A percentile compares a stretch with the other conserved stretches of the same genome.
Conservation (phyloP, 345 rosid genomes). For the Salix udensis region DNA sequence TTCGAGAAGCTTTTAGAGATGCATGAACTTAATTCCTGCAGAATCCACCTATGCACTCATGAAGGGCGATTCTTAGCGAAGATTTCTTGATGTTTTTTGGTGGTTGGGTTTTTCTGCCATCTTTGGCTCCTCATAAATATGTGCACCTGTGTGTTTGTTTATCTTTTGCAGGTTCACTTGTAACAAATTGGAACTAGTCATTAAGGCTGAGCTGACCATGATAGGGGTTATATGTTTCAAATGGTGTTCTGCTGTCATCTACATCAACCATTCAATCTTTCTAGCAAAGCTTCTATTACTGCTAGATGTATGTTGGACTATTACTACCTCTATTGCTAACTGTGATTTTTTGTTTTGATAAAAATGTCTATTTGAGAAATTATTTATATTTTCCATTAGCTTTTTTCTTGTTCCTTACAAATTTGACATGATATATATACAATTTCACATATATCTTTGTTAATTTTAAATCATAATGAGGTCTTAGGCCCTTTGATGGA, state of each 20-base stretch:
- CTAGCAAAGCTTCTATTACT: slow-evolving; percentile 52
- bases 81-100: slow-evolving; percentile 39
- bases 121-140: slow-evolving; percentile 41
- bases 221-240: slow-evolving; percentile 42
- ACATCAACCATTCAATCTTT: slow-evolving; percentile 46
- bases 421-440: background rate
- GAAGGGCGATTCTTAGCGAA: slow-evolving; percentile 33
- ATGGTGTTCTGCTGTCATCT: slow-evolving; percentile 48
- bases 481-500: slow-evolving; percentile 3
- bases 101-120: slow-evolving; percentile 34
- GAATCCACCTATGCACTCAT: slow-evolving; percentile 10
- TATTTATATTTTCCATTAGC: slow-evolving; percentile 6
- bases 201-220: slow-evolving; percentile 37
- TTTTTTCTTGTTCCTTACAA: background rate
- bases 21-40: slow-evolving; percentile 8
- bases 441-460: background rate
- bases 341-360: slow-evolving; percentile 10
- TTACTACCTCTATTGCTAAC: slow-evolving; percentile 30
- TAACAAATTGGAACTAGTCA: slow-evolving; percentile 38
- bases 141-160: slow-evolving; percentile 39
- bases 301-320: slow-evolving; percentile 59
- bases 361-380: slow-evolving; percentile 16
- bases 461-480: background rate
- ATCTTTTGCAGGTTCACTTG: slow-evolving; percentile 61
- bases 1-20: slow-evolving; percentile 20